Base-by-base conservation (phyloP, 257 asterid species). In the Rehmannia glutinosa region DNA sequence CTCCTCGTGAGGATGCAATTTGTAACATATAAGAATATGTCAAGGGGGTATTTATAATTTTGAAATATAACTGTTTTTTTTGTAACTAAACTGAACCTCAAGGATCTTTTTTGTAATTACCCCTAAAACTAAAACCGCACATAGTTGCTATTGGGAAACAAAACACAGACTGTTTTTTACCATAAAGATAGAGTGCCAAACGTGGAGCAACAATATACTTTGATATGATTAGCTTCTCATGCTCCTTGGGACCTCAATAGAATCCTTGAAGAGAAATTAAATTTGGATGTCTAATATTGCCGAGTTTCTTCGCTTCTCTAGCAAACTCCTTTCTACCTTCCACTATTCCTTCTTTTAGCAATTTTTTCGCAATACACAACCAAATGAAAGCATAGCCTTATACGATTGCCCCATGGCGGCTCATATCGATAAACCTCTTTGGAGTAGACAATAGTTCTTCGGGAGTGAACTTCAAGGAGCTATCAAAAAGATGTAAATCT, bases 231-330 rank as follows among this genome's bases (percentile, higher is more conserved):
- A 90, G 84, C 82, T 86, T 84, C 82, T 90, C 97, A 20, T 87
- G 97, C 66, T 86, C 97, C 67, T 78, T 86, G 10, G 96, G 96
- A 46, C 97, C 97, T 93, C 97, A 89, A 58, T 89, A 89, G 78
- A 83, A 89, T 35, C 97, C 97, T 33, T 73, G 87, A 35, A 89
- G 87, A 35, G 95, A 77, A 41, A 87, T 91, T 64, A 89, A 69
- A 78, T 80, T 84, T 2, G 89, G 87, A 64, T 89, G 93, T 45
- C 89, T 64, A 56, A 89, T 83, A 60, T 75, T 85, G 55, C 97
- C 97, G 24, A 89, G 85, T 73, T 89, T 87, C 79, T 82, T 89
- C 13, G 87, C 92, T 75, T 89, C 97, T 73, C 97, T 80, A 24
- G 87, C 74, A 50, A 89, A 89, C 69, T 87, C 97, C 68, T 87